These are phyloP conservation scores for Coemansia sp. DNA, from an alignment of 192 early-diverging fungal species.

Conservation along the genomic window DNA sequence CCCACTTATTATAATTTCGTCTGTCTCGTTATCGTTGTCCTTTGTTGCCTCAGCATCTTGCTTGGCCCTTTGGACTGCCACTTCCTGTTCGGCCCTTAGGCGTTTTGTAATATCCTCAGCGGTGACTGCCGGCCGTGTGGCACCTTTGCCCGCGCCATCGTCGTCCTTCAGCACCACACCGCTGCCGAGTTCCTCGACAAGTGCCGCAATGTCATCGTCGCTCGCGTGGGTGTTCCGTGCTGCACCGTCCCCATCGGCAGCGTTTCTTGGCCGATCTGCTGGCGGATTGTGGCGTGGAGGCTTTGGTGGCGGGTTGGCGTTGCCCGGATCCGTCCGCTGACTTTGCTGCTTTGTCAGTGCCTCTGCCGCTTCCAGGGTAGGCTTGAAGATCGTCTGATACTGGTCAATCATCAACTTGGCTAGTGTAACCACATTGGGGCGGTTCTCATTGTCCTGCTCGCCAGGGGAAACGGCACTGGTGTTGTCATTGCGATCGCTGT, in stretches of 20 bases:
- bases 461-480: conserved; percentile 27
- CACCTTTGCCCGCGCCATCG: background rate
- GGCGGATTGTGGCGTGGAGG: conserved; percentile 26
- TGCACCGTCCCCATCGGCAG: background rate
- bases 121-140: conserved; percentile 15
- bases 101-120: conserved; percentile 47
- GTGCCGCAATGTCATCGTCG: conserved; percentile 49
- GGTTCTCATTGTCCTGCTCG: conserved; percentile 29
- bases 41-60: conserved; percentile 6
- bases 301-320: conserved; percentile 21
- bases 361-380: conserved; percentile 51
- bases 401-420: conserved; percentile 51
- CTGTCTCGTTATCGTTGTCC: conserved; percentile 10
- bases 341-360: conserved; percentile 33
- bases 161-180: conserved; percentile 3
- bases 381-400: conserved; percentile 50
- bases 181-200: conserved; percentile 38
- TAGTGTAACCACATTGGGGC: conserved; percentile 49
- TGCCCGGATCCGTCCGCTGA: background rate
- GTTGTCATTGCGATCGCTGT: conserved; percentile 25
- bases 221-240: conserved; percentile 26
- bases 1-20: conserved; percentile 27
- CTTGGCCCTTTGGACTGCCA: conserved; percentile 9
- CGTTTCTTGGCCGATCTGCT: background rate
- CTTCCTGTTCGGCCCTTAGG: conserved; percentile 42